Percentiles rank a stretch among this genome's conserved stretches.
Evolutionary conservation across 169 alveolate genomes (phyloP).

Genomic region (Miamiensis avidus): DNA sequence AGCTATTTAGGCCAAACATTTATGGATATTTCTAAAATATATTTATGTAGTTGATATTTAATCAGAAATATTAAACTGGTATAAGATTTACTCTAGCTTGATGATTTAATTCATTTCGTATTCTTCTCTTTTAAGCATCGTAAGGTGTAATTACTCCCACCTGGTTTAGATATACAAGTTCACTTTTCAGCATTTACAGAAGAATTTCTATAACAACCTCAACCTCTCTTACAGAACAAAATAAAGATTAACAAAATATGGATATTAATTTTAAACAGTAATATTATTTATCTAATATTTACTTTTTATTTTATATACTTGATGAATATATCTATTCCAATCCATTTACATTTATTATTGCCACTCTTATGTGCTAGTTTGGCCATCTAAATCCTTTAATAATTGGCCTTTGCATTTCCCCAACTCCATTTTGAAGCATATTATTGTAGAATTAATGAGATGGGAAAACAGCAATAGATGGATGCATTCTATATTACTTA

Average conservation of each 20-base stretch:
- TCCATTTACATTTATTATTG: slow-evolving; percentile 36
- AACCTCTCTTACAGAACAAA: neutral
- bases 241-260: neutral
- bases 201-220: neutral
- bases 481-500: slow-evolving; percentile 48
- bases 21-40: neutral
- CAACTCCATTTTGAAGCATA: slow-evolving; percentile 22
- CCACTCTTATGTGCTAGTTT: slow-evolving; percentile 42
- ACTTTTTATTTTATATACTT: slow-evolving; percentile 28
- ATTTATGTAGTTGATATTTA: neutral
- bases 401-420: slow-evolving; percentile 46
- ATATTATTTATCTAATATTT: neutral
- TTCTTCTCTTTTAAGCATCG: slow-evolving; percentile 44
- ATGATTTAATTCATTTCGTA: slow-evolving; percentile 6
- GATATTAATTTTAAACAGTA: too few relatives aligned
- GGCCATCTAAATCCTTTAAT: slow-evolving; percentile 52
- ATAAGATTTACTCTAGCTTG: neutral
- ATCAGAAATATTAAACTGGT: too few relatives aligned
- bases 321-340: slow-evolving; percentile 24
- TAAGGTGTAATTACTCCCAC: slow-evolving; percentile 46
- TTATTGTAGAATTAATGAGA: slow-evolving; percentile 33
- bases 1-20: neutral
- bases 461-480: slow-evolving; percentile 35
- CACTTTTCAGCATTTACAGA: slow-evolving; percentile 6
- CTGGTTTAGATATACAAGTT: neutral